These are phyloP conservation scores for Pterulicium gracile DNA, from an alignment of 1,284 basidiomycete species.

Conservation along the genomic window DNA sequence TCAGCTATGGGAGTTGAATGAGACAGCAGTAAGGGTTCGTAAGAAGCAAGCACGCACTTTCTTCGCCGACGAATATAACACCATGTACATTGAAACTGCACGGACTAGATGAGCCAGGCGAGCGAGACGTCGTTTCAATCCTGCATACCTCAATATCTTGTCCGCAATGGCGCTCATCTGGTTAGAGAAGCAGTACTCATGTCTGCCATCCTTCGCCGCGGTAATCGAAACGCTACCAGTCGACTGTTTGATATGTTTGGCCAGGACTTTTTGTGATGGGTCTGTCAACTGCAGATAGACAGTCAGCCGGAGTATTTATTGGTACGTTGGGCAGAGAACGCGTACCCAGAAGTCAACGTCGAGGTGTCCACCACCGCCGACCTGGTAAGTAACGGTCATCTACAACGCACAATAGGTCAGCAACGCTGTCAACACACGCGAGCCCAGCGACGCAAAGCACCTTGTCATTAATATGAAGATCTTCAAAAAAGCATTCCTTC, in stretches of 20 bases:
- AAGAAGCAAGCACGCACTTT: conserved; percentile 36
- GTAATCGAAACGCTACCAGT: conserved; percentile 88
- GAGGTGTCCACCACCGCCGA: conserved; percentile 90
- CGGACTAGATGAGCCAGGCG: conserved; percentile 3
- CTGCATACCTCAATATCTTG: conserved; percentile 81
- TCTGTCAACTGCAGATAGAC: conserved; percentile 54
- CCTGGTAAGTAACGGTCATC: conserved; percentile 99
- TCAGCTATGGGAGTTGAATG: conserved; percentile 29
- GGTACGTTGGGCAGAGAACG: conserved; percentile 8
- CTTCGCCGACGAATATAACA: conserved; percentile 85
- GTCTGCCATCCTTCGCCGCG: conserved; percentile 77
- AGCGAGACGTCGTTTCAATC: conserved; percentile 3
- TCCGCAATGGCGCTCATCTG: conserved; percentile 92
- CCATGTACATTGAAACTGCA: conserved; percentile 97
- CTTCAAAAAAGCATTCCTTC: conserved; percentile 98
- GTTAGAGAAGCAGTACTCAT: conserved; percentile 98
- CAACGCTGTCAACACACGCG: neutral
- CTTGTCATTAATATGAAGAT: conserved; percentile 91
- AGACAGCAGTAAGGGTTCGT: conserved; percentile 8
- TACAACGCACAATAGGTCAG: conserved; percentile 24
- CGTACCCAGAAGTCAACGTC: conserved; percentile 94
- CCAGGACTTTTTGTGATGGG: conserved; percentile 59
- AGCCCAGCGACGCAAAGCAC: conserved; percentile 30
- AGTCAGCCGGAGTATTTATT: conserved; percentile 4
- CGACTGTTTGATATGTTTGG: conserved; percentile 76